Evolutionary conservation across 2,329 filamentous ascomycete genomes (phyloP).

Genomic region (Exophiala aquamarina): DNA sequence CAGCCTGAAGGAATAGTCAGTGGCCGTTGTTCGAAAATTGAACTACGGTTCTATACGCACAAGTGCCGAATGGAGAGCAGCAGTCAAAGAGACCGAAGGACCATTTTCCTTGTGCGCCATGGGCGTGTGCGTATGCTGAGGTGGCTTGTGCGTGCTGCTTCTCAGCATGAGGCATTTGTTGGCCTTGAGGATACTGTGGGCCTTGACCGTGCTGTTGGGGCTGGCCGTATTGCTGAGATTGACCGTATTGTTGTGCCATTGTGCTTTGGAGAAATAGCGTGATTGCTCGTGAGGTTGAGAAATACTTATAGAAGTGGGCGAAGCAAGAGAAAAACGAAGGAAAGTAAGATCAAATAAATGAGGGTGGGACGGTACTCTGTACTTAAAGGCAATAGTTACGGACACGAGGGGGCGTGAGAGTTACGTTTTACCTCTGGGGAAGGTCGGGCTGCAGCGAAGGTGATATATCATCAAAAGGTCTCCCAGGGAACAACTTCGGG

Average conservation of each 20-base stretch:
- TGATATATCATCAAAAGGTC: no score
- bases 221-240: not conserved
- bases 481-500: no score
- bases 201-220: no score
- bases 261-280: constrained; percentile 3
- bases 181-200: not conserved
- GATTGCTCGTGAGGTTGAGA: not conserved
- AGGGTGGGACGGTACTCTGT: not conserved
- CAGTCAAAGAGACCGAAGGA: constrained; percentile 35
- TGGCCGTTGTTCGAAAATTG: not conserved
- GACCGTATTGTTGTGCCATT: constrained; percentile 6
- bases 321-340: not conserved
- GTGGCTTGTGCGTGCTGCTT: not conserved
- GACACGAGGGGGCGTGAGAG: not conserved
- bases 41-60: no score
- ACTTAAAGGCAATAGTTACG: no score
- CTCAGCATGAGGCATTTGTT: no score
- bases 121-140: constrained; percentile 1
- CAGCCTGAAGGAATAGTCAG: constrained; percentile 27
- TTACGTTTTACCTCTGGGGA: not conserved
- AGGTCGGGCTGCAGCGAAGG: no score
- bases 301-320: not conserved
- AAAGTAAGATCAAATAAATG: not conserved
- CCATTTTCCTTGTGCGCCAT: constrained; percentile 30
- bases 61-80: constrained; percentile 33